phyloP scores from a whole-genome alignment of 129 eudicot species.

The Dittrichia graveolens region DNA sequence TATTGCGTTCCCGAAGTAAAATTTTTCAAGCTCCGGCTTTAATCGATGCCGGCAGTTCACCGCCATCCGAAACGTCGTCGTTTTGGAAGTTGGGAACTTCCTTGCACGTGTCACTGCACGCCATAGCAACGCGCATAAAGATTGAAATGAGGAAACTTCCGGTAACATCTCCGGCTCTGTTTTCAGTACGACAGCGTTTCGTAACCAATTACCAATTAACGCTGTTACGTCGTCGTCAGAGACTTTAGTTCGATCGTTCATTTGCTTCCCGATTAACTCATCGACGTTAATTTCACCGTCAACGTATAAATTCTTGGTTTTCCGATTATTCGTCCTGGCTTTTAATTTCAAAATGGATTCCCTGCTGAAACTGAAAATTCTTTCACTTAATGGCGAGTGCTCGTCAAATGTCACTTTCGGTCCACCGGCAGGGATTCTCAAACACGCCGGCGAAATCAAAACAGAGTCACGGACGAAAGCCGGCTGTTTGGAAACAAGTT shows the following conservation, averaged over 20 bases:
- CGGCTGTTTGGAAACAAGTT: conserved; percentile 39
- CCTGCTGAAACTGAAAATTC: conserved; percentile 69
- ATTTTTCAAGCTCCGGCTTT: conserved; percentile 57
- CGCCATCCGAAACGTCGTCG: conserved; percentile 82
- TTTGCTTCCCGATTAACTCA: conserved; percentile 58
- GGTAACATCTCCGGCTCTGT: conserved; percentile 8
- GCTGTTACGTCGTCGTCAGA: conserved; percentile 36
- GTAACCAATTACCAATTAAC: conserved; percentile 31
- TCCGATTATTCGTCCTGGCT: conserved; percentile 37
- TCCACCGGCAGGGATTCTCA: conserved; percentile 55
- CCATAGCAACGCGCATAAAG: conserved; percentile 72
- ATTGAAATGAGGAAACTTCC: conserved; percentile 78
- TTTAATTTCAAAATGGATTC: conserved; percentile 59
- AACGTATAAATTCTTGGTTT: not conserved
- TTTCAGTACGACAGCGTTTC: conserved; percentile 33
- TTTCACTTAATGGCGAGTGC: conserved; percentile 54
- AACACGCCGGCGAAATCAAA: conserved; percentile 49
- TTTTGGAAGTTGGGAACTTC: conserved; percentile 47
- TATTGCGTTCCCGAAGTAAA: conserved; percentile 79
- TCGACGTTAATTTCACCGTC: conserved; percentile 38
- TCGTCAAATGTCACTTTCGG: conserved; percentile 60
- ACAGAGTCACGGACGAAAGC: conserved; percentile 56
- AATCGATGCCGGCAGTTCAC: conserved; percentile 81
- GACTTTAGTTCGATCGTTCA: conserved; percentile 21
- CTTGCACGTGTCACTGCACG: conserved; percentile 83